Base-by-base conservation (phyloP, 2,329 filamentous ascomycete genomes). In the Colletotrichum coccodes region DNA sequence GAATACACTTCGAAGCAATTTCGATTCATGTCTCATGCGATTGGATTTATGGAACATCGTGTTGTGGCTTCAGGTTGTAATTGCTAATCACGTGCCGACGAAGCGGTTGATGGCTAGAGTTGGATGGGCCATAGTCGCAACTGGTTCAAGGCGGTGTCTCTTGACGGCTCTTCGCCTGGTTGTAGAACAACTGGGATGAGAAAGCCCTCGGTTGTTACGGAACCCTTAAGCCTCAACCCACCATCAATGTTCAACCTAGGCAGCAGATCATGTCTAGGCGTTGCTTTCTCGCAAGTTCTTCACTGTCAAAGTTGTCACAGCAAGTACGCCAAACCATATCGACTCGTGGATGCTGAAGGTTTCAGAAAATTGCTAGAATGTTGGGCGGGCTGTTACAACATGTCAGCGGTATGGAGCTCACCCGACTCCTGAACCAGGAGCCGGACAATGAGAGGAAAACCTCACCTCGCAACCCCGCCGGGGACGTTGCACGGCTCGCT, bases 401-500 rank as follows among this genome's bases (percentile, higher is more conserved):
- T 23, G 42, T 70, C 30, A 62, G 52, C 40, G 30, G 44, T n/a
- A 42, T 6, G 16, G 32, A 6, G 46, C 21, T 26, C 18, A 8
- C 6, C n/a, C 30, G n/a, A 14, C 32, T n/a, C 32, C 56, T 30
- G n/a, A 34, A 57, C 50, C 38, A 52, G 53, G 34, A 26, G n/a
- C 30, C 49, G 9, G 12, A n/a, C 11, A 32, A 34, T 12, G 47
- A 8, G 32, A 21, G 26, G 8, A 36, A 11, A 26, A 11, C 28
- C 70, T 49, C 46, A 73, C 73, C 73, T 80, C 1, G 70, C 70
- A n/a, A 72, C 70, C 18, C 68, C 71, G 16, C 69, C 66, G 4
- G 75, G 70, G 18, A 81, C 80, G 71, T 81, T 79, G 38, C 74
- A 75, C 34, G 77, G 77, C 73, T 80, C 78, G 61, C 79, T 81